phyloP scores from a whole-genome alignment of 306 rosid genomes.

The Citrullus amarus region DNA sequence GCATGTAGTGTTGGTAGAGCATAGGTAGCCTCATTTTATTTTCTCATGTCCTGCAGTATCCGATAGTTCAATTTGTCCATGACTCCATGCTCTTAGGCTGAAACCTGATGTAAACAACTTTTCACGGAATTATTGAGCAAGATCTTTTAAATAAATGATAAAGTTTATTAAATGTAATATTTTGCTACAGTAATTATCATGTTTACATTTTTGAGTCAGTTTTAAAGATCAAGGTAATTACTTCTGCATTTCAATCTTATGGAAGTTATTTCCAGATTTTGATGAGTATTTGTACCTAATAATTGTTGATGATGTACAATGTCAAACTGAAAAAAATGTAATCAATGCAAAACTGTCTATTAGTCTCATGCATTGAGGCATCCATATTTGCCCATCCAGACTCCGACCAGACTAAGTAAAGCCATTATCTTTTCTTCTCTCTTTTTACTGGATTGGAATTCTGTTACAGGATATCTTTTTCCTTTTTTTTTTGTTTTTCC shows the following conservation, averaged over 20 bases:
- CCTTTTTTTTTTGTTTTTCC: constrained; percentile 10
- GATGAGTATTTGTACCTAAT: not conserved
- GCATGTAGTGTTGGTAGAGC: not conserved
- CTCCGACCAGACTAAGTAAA: not conserved
- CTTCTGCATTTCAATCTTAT: not conserved
- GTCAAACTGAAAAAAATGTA: not conserved
- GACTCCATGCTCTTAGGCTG: not conserved
- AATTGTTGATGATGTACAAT: not conserved
- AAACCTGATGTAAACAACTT: not conserved
- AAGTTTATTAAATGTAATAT: not conserved
- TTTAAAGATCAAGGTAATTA: not conserved
- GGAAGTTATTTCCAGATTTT: not conserved
- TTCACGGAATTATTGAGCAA: not conserved
- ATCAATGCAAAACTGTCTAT: not conserved
- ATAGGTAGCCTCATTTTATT: not conserved
- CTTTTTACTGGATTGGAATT: not conserved
- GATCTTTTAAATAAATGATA: not conserved
- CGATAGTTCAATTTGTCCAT: not conserved
- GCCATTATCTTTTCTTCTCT: constrained; percentile 14
- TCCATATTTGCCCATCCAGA: not conserved
- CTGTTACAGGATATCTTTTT: constrained; percentile 51
- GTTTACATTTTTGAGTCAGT: not conserved
- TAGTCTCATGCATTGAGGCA: not conserved
- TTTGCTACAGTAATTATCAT: not conserved
- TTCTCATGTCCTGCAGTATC: not conserved